Evolutionary conservation across 768 basidiomycete species (phyloP).

Genomic region (Leccinum obscurum): DNA sequence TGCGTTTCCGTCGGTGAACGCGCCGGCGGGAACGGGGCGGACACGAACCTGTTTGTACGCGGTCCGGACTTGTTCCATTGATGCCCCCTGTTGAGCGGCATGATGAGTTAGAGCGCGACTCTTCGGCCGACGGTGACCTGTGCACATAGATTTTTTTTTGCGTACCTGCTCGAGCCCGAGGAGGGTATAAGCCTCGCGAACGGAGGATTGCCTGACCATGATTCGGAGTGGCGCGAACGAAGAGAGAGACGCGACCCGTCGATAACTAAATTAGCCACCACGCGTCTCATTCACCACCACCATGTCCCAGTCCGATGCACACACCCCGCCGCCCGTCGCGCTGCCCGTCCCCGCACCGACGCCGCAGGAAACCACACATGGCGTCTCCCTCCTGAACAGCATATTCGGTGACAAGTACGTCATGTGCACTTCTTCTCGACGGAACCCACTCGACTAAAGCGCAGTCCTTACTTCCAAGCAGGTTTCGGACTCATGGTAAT

Average conservation of each 20-base stretch:
- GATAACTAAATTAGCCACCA: constrained; percentile 21
- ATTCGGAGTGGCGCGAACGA: background rate
- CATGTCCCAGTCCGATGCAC: constrained; percentile 13
- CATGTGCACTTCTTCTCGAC: constrained; percentile 1
- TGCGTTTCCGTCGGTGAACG: constrained; percentile 8
- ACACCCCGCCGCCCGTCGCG: background rate
- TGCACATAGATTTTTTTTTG: background rate
- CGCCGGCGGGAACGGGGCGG: background rate
- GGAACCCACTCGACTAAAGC: constrained; percentile 36
- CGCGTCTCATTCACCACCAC: constrained; percentile 6
- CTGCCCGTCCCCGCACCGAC: constrained; percentile 6
- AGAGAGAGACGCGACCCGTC: constrained; percentile 22
- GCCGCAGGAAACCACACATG: constrained; percentile 8
- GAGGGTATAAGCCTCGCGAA: constrained; percentile 39
- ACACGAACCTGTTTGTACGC: constrained; percentile 64
- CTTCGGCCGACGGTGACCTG: background rate
- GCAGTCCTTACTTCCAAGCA: constrained; percentile 95
- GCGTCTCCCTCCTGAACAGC: constrained; percentile 35
- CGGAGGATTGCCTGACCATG: constrained; percentile 39
- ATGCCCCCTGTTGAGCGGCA: constrained; percentile 45
- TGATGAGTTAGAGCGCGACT: constrained; percentile 8
- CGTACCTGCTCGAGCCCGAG: constrained; percentile 58
- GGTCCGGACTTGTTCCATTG: constrained; percentile 63
- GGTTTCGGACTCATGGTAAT: constrained; percentile 96
- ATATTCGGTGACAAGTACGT: constrained; percentile 70